These are phyloP conservation scores for Geranium incanum DNA, from an alignment of 441 rosid species.

Conservation along the genomic window DNA sequence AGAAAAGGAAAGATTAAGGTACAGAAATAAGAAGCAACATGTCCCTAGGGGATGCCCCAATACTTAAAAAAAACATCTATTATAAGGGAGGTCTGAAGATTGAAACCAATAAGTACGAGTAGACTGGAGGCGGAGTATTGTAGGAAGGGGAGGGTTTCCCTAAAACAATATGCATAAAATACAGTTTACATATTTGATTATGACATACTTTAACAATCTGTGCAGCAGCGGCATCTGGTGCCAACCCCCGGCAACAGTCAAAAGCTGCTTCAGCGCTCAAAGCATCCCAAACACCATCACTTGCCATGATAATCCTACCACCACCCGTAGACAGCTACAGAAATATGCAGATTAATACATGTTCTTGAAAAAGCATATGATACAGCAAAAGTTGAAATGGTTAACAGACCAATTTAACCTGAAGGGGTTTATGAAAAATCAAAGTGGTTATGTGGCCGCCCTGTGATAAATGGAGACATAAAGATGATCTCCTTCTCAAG, in stretches of 20 bases:
- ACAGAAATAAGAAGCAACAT: not conserved
- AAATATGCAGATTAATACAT: constrained; percentile 8
- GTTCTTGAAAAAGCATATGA: not conserved
- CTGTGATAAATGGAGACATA: not conserved
- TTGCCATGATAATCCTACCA: constrained; percentile 82
- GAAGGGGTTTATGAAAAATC: not conserved
- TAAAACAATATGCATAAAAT: not conserved
- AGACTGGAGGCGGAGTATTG: not conserved
- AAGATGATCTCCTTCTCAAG: not conserved
- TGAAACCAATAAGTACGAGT: not conserved
- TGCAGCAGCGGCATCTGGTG: constrained; percentile 80
- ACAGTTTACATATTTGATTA: constrained; percentile 4
- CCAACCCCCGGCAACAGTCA: constrained; percentile 87
- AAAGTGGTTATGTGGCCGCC: not conserved
- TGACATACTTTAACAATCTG: constrained; percentile 75
- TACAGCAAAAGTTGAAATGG: not conserved
- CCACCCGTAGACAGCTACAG: constrained; percentile 83
- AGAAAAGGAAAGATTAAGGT: constrained; percentile 14
- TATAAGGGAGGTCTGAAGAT: not conserved
- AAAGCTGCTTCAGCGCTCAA: constrained; percentile 70
- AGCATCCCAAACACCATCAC: constrained; percentile 99
- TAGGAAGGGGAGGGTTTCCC: not conserved
- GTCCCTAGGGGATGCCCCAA: not conserved
- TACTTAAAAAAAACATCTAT: not conserved
- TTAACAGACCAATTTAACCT: not conserved